Evolutionary conservation across 176 grass and related monocot genomes (phyloP).

Genomic region (Aegilops umbellulata): DNA sequence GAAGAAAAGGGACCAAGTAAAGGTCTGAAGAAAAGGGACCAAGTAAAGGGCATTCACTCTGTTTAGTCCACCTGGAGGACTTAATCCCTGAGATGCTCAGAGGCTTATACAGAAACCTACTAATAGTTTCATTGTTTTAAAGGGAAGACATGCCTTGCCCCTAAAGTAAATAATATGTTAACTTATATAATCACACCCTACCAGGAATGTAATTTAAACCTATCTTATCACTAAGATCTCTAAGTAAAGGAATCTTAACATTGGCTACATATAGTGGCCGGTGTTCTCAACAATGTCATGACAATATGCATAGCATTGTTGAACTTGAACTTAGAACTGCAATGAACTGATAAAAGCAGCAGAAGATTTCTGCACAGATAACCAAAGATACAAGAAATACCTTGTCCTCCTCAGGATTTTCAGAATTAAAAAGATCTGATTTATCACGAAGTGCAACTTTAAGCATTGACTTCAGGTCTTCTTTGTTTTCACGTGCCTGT

Average conservation of each 20-base stretch:
- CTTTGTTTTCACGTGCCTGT: conserved; percentile 76
- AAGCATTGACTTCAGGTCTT: conserved; percentile 89
- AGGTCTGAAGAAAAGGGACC: not conserved
- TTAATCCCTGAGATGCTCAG: not conserved
- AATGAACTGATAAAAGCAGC: not conserved
- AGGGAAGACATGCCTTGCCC: not conserved
- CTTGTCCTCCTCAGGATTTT: conserved; percentile 87
- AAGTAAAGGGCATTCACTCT: not conserved
- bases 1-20: not conserved
- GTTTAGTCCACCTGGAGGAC: not conserved
- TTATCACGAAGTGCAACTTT: conserved; percentile 86
- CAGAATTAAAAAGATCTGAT: conserved; percentile 97
- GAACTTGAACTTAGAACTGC: not conserved
- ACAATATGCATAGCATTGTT: not conserved
- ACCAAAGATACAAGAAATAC: conserved; percentile 35
- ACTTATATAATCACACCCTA: not conserved
- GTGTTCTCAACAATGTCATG: not conserved
- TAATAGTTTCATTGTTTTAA: not conserved
- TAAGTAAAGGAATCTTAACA: not conserved
- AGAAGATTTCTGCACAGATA: conserved; percentile 7
- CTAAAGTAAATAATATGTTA: not conserved
- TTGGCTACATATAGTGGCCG: not conserved
- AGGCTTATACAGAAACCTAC: not conserved
- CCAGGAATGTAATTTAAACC: not conserved
- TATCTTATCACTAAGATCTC: not conserved